Base-by-base conservation (phyloP, 2,329 filamentous ascomycete genomes). In the Trichothecium roseum region DNA sequence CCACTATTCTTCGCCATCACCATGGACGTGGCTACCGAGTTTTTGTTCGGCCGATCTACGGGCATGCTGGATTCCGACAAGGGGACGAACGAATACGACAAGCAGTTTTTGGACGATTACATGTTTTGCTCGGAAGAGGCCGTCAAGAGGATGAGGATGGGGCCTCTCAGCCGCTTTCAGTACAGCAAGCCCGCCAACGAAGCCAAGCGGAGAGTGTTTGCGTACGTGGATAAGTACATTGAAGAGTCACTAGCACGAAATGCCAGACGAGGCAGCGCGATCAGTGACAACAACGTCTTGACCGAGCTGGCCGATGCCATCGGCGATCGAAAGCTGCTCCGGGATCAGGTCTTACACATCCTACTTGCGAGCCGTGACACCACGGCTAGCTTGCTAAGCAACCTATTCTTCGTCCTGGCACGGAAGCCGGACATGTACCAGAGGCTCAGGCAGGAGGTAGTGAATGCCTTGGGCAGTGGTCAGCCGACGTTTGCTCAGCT, bases 401-500 rank as follows among this genome's bases (percentile, higher is more conserved):
- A 64, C 42, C 43, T 62, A 0, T 63, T 69, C 43, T 54, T 60
- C 47, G 42, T 64, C 37, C 47, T 73, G 30, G 57, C 57, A 39
- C 49, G 58, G 39, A 45, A 63, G 42, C 57, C 59, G 20, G 35
- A 52, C 26, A 37, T 69, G 2, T 73, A 60, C 40, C 43, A 45
- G 13, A 70, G 66, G 44, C 48, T 77, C 18, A 56, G 67, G 18
- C 49, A 53, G 4, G 64, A 68, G 28, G 55, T 68, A 1, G 18
- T 56, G 32, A 36, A 42, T 1, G 38, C 59, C 5, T 39, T 42
- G 3, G 52, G 59, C 4, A 47, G 49, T 2, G 43, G 44, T 2
- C 47, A 51, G 13, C 67, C 70, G 1, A 65, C 60, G 0, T 68
- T 66, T 37, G 62, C 63, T 26, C 57, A 71, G 42, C 43, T 77